These are phyloP conservation scores for Strobilomyces confusus DNA, from an alignment of 768 basidiomycete species.

Conservation along the genomic window DNA sequence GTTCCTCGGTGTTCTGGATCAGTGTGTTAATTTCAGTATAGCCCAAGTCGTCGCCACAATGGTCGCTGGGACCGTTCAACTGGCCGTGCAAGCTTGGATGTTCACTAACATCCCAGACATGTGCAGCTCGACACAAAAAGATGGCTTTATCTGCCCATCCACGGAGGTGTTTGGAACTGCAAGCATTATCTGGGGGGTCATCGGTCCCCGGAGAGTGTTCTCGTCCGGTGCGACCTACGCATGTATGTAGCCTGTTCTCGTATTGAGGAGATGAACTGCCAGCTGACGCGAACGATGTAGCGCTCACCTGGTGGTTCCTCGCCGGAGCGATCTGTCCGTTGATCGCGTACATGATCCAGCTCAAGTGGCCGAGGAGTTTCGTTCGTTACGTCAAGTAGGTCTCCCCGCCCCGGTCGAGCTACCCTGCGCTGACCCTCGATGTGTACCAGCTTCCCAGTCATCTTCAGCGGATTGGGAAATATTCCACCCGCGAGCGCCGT, in stretches of 20 bases:
- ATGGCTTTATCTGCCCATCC: conserved; percentile 66
- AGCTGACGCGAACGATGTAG: conserved; percentile 10
- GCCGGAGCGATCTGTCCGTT: conserved; percentile 62
- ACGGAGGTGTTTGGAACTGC: conserved; percentile 78
- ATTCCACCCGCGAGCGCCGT: conserved; percentile 66
- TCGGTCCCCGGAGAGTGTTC: conserved; percentile 73
- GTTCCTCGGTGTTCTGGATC: neutral
- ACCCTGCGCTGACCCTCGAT: neutral
- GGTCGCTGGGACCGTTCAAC: conserved; percentile 62
- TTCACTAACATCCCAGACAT: conserved; percentile 39
- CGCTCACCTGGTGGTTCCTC: conserved; percentile 74
- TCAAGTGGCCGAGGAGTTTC: conserved; percentile 60
- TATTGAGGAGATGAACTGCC: neutral
- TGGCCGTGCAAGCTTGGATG: conserved; percentile 65
- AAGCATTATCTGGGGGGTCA: conserved; percentile 77
- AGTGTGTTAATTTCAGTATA: neutral
- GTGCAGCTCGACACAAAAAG: conserved; percentile 24
- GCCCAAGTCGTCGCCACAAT: conserved; percentile 59
- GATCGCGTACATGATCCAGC: conserved; percentile 48
- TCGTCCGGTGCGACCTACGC: conserved; percentile 60
- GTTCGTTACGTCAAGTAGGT: conserved; percentile 62
- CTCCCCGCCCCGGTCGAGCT: neutral
- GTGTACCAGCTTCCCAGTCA: conserved; percentile 36
- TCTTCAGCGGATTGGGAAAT: conserved; percentile 53
- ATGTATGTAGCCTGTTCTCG: conserved; percentile 22